Percentiles rank a stretch among this genome's conserved stretches.
These are phyloP conservation scores for Ceratobasidium sp. DNA, from an alignment of 1,284 basidiomycete species.

Conservation along the genomic window DNA sequence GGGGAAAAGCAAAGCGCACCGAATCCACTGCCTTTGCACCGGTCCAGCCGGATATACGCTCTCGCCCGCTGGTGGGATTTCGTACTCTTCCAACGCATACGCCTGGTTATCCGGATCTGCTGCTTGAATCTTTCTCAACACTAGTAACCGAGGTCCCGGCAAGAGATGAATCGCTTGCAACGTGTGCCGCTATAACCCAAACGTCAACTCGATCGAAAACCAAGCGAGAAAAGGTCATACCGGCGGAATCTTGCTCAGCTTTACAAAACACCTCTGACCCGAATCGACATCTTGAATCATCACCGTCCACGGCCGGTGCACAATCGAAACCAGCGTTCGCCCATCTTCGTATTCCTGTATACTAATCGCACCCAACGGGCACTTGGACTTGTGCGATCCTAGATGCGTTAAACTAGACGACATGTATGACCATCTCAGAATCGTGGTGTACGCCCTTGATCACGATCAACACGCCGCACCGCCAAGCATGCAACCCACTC, in stretches of 20 bases:
- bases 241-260: slow-evolving; percentile 20
- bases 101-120: neutral
- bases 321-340: slow-evolving; percentile 26
- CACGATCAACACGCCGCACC: neutral
- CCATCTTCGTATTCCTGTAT: slow-evolving; percentile 10
- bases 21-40: slow-evolving; percentile 38
- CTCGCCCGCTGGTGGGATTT: slow-evolving; percentile 23
- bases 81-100: slow-evolving; percentile 31
- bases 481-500: neutral
- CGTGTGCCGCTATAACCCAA: slow-evolving; percentile 5
- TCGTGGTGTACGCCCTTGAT: slow-evolving; percentile 11
- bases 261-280: slow-evolving; percentile 22
- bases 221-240: neutral
- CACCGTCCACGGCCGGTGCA: slow-evolving; percentile 33
- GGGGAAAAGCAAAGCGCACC: slow-evolving; percentile 16
- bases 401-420: slow-evolving; percentile 1
- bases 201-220: neutral
- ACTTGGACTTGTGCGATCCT: slow-evolving; percentile 12
- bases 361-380: slow-evolving; percentile 12
- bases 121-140: slow-evolving; percentile 2
- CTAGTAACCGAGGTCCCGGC: slow-evolving; percentile 17
- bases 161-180: slow-evolving; percentile 22
- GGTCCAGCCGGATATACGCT: neutral
- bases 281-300: slow-evolving; percentile 40
- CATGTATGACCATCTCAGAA: slow-evolving; percentile 17